Percentiles rank a stretch among this genome's conserved stretches.
Conservation (phyloP, 139 green algal species). For the Pleodorina starrii region DNA sequence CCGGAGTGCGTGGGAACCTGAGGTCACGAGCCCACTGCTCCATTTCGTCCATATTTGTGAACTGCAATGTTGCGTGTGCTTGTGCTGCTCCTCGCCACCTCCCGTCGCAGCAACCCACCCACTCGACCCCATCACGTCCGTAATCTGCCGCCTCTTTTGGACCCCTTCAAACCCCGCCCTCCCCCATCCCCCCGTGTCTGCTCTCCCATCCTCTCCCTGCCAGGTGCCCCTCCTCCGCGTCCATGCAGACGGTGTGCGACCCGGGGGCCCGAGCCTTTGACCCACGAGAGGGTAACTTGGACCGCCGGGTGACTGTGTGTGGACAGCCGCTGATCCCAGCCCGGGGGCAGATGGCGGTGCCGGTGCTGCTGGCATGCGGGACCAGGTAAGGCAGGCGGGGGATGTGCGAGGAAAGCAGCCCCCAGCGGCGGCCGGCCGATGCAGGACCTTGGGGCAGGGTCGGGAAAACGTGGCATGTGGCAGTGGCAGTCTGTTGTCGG, state of each 20-base stretch:
- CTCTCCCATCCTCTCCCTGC: background rate
- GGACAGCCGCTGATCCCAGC: background rate
- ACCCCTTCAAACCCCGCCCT: background rate
- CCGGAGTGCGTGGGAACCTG: background rate
- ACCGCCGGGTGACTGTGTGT: slow-evolving; percentile 50
- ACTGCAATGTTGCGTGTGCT: background rate
- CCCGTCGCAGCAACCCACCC: background rate
- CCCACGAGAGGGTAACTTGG: slow-evolving; percentile 53
- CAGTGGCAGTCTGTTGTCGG: too few species aligned
- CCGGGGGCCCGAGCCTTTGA: slow-evolving; percentile 47
- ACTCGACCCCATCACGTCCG: background rate
- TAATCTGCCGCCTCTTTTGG: background rate
- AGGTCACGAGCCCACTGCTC: background rate
- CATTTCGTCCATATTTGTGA: background rate
- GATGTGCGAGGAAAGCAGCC: too few species aligned
- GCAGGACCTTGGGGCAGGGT: too few species aligned
- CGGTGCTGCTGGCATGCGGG: slow-evolving; percentile 43
- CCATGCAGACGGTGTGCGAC: slow-evolving; percentile 54
- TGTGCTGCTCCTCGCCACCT: background rate
- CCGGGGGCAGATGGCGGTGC: slow-evolving; percentile 10
- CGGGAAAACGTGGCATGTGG: too few species aligned
- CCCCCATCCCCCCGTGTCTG: background rate
- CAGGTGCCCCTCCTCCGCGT: slow-evolving; percentile 35
- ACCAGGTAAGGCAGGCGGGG: background rate
- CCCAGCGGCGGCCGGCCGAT: too few species aligned